Percentiles rank a stretch among this genome's conserved stretches.
These are phyloP conservation scores for Arthroderma sp. DNA, from an alignment of 2,329 filamentous ascomycete species.

Conservation along the genomic window DNA sequence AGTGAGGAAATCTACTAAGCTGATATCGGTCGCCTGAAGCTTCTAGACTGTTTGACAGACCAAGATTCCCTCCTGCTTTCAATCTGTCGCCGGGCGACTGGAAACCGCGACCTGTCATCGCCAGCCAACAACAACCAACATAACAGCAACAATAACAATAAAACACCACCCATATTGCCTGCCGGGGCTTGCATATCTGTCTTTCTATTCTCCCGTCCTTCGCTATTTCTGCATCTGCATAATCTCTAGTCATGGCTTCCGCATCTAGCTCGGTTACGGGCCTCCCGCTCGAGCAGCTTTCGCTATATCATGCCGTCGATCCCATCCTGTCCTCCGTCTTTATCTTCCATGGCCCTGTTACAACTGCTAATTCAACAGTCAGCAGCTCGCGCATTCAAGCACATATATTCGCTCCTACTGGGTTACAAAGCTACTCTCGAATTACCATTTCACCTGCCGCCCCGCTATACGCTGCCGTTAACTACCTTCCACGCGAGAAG, in stretches of 20 bases:
- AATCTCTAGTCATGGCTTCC: constrained; percentile 56
- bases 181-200: neutral
- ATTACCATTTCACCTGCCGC: constrained; percentile 89
- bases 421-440: constrained; percentile 77
- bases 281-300: constrained; percentile 67
- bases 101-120: no score
- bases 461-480: constrained; percentile 78
- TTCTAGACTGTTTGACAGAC: no score
- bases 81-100: no score
- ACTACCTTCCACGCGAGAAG: constrained; percentile 78
- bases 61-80: no score
- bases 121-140: no score
- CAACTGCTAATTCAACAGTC: constrained; percentile 71
- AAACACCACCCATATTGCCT: no score
- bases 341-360: constrained; percentile 84
- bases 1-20: no score
- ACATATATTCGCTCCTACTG: constrained; percentile 80
- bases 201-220: neutral
- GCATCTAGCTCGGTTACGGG: constrained; percentile 61
- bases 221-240: neutral
- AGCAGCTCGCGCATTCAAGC: constrained; percentile 91
- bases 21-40: no score
- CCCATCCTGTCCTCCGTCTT: constrained; percentile 66
- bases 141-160: no score
- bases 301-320: constrained; percentile 81